These are phyloP conservation scores for Mrakia gelida DNA, from an alignment of 768 basidiomycete species.

Conservation along the genomic window DNA sequence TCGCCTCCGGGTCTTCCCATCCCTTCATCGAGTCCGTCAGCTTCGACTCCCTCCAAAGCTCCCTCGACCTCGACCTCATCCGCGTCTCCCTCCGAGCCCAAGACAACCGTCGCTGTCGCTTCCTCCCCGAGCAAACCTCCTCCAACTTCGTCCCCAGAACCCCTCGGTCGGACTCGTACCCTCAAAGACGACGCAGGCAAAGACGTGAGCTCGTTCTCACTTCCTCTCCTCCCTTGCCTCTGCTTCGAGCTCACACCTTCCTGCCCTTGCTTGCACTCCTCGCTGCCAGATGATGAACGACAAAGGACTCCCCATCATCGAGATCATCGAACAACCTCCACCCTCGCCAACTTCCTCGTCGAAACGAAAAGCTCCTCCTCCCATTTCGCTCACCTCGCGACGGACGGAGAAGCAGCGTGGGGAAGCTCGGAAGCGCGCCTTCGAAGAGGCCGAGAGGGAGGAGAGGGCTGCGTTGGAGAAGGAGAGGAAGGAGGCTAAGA, in stretches of 20 bases:
- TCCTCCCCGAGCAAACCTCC: not conserved
- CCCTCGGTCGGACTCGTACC: not conserved
- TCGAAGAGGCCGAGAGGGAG: constrained; percentile 6
- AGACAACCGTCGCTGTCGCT: not conserved
- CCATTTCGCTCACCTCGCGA: not conserved
- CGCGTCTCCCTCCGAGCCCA: not conserved
- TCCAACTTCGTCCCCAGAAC: not conserved
- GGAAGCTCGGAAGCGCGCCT: constrained; percentile 1
- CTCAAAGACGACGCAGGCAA: constrained; percentile 1
- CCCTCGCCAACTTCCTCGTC: not conserved
- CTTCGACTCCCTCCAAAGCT: not conserved
- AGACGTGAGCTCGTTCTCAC: not conserved
- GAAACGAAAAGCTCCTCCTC: constrained; percentile 5
- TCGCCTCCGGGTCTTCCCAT: not conserved
- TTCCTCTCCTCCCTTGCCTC: not conserved
- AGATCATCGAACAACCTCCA: constrained; percentile 12
- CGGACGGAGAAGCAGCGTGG: constrained; percentile 8
- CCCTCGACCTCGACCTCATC: not conserved
- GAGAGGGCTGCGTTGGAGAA: not conserved
- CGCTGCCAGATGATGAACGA: constrained; percentile 9
- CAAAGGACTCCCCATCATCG: constrained; percentile 8
- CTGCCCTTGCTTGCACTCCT: not conserved
- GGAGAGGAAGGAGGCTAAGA: not conserved
- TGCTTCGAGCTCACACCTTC: not conserved
- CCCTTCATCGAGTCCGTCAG: not conserved